Evolutionary conservation across 1,284 basidiomycete genomes (phyloP), one percentile per base, ranked within the genome.

Genomic region (Puccinia polysora): DNA sequence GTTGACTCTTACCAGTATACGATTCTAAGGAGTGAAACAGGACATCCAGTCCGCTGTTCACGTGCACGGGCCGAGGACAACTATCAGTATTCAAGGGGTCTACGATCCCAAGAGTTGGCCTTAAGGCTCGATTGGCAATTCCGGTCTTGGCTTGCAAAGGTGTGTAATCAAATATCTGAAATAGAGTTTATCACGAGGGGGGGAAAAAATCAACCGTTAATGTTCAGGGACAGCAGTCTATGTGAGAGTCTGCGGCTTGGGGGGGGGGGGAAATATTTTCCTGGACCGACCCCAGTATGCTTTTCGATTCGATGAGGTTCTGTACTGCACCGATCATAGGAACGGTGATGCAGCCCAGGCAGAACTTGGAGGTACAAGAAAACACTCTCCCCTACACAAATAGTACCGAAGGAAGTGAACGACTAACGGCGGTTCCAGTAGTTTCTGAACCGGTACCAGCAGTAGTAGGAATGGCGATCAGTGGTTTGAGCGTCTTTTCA

Each of bases 391-490:
- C 18, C 18, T 43, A 43, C 8, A 43, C 8, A 43, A 8, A 43
- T 18, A 8, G 10, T 43, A 43, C 40, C 18, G 15, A 32, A 34
- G 18, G 34, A 50, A 23, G 45, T 8, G 23, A 64, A 20, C n/a
- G 28, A 69, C 56, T 18, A 20, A 69, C 67, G 15, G 95, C 91
- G 0, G 95, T 91, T n/a, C 95, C 95, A 1, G 94, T 97, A 0
- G 95, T 97, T 81, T 97, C 92, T 1, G 90, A 91, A 14, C 93
- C 94, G n/a, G 94, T 97, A 64, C 94, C 93, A 49, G 95, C 94
- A 6, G 94, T 97, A 1, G 95, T 97, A 10, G 93, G 93, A 25
- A 97, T 86, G 56, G 93, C 93, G 74, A 97, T 93, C 53, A 97
- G 83, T 18, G 95, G 95, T 32, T 86, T 83, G 47, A 97, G 83